Conservation (phyloP, 352 stramenopile genomes). For the Paralagenidium karlingii region DNA sequence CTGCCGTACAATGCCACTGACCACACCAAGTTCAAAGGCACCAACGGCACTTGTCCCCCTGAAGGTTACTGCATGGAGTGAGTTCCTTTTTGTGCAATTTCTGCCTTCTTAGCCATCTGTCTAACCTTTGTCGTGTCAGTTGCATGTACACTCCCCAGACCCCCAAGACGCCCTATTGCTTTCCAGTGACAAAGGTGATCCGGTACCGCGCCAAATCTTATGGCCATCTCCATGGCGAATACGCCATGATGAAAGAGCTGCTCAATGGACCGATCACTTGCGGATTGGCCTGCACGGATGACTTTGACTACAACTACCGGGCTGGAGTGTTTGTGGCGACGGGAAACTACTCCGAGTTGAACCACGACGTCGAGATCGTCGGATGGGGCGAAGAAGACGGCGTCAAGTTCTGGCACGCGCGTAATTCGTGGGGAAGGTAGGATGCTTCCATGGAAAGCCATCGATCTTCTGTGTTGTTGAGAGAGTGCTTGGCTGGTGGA, state of each 20-base stretch:
- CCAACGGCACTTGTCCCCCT: conserved; percentile 60
- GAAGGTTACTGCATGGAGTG: conserved; percentile 80
- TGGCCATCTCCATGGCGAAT: conserved; percentile 4
- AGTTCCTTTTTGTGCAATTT: no score
- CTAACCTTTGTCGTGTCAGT: no score
- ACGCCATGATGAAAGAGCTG: conserved; percentile 10
- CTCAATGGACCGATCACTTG: conserved; percentile 8
- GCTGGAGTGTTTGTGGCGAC: conserved; percentile 10
- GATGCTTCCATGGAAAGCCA: not conserved
- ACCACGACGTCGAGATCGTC: conserved; percentile 74
- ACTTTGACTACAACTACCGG: conserved; percentile 8
- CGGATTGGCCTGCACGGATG: conserved; percentile 6
- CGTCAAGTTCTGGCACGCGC: conserved; percentile 94
- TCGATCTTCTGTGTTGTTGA: not conserved
- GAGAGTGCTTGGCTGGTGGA: not conserved
- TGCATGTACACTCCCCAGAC: conserved; percentile 8
- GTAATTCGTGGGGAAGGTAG: conserved; percentile 93
- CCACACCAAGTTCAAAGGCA: conserved; percentile 49
- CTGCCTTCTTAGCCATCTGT: no score
- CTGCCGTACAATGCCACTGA: conserved; percentile 76
- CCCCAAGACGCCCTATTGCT: conserved; percentile 2
- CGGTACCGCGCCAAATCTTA: conserved; percentile 6
- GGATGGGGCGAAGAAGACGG: conserved; percentile 88
- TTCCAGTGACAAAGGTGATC: conserved; percentile 8
- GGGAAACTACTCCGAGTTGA: conserved; percentile 9